Percentiles rank a stretch among this genome's conserved stretches.
Conservation (phyloP, 2,329 filamentous ascomycete genomes). For the Penicillium verrucosum region DNA sequence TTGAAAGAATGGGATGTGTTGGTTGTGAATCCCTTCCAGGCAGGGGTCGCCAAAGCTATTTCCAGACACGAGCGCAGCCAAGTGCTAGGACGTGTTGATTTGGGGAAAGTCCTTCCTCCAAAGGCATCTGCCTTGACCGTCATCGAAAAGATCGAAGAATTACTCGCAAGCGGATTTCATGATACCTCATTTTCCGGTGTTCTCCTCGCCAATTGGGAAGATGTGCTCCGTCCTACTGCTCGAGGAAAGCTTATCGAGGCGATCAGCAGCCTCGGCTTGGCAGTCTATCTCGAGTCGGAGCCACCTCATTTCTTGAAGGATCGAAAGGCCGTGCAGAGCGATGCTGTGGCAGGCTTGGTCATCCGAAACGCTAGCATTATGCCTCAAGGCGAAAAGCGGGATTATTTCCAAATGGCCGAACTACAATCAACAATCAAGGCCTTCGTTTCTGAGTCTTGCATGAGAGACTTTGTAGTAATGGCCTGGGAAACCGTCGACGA, state of each 20-base stretch:
- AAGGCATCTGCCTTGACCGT: slow-evolving; percentile 24
- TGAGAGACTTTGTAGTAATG: slow-evolving; percentile 43
- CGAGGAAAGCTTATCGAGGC: slow-evolving; percentile 33
- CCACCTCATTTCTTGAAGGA: slow-evolving; percentile 42
- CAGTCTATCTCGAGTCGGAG: slow-evolving; percentile 44
- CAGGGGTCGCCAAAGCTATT: slow-evolving; percentile 37
- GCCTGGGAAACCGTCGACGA: slow-evolving; percentile 48
- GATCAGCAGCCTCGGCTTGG: slow-evolving; percentile 36
- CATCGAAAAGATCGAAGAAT: slow-evolving; percentile 31
- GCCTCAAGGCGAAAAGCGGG: slow-evolving; percentile 40
- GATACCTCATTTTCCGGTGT: slow-evolving; percentile 38
- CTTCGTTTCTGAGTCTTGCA: slow-evolving; percentile 46
- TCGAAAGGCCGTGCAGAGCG: slow-evolving; percentile 33
- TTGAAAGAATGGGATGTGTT: slow-evolving; percentile 46
- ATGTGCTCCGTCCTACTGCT: slow-evolving; percentile 27
- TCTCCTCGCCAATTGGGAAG: slow-evolving; percentile 44
- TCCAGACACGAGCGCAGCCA: slow-evolving; percentile 17
- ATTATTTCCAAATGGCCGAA: slow-evolving; percentile 45
- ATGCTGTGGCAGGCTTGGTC: slow-evolving; percentile 39
- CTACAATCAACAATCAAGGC: slow-evolving; percentile 45
- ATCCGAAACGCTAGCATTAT: slow-evolving; percentile 44
- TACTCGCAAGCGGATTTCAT: slow-evolving; percentile 26
- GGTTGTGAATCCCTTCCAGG: slow-evolving; percentile 43
- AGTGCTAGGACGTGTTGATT: slow-evolving; percentile 35
- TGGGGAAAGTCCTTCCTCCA: slow-evolving; percentile 21